Percentiles rank a stretch among this genome's conserved stretches.
Conservation (phyloP, 768 basidiomycete genomes). For the Tylopilus sp. region DNA sequence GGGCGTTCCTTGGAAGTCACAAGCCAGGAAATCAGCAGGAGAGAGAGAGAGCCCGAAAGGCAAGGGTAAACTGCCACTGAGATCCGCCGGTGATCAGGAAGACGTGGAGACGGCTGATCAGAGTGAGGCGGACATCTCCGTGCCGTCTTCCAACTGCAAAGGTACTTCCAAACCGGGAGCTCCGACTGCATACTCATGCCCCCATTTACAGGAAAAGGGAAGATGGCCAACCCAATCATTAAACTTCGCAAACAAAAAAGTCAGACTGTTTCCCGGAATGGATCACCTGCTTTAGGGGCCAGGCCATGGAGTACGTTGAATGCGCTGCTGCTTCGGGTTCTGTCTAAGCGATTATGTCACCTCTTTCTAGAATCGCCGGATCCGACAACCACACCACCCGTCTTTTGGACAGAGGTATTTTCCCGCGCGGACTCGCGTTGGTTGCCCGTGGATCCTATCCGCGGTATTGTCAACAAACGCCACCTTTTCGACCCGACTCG, state of each 20-base stretch:
- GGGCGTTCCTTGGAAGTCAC: constrained; percentile 85
- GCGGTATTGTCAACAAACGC: constrained; percentile 75
- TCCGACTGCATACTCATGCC: constrained; percentile 1
- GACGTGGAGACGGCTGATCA: constrained; percentile 32
- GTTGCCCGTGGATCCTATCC: constrained; percentile 90
- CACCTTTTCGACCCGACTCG: constrained; percentile 74
- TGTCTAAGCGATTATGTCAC: constrained; percentile 26
- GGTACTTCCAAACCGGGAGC: constrained; percentile 17
- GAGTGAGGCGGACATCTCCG: constrained; percentile 36
- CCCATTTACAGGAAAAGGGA: constrained; percentile 47
- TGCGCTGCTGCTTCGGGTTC: constrained; percentile 6
- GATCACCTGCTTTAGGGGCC: constrained; percentile 17
- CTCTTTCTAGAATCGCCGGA: constrained; percentile 33
- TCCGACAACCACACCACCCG: constrained; percentile 68
- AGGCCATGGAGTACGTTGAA: constrained; percentile 19
- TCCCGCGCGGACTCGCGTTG: constrained; percentile 88
- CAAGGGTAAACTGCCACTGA: constrained; percentile 31
- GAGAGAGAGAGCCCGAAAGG: constrained; percentile 40
- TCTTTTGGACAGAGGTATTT: constrained; percentile 97
- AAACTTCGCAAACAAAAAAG: constrained; percentile 55
- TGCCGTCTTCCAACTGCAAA: constrained; percentile 32
- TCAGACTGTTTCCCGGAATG: constrained; percentile 44
- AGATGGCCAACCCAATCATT: constrained; percentile 53
- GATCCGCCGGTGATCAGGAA: constrained; percentile 17
- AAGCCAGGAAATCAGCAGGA: constrained; percentile 47